Evolutionary conservation across 768 basidiomycete species (phyloP), one percentile per base, ranked within the genome.

Genomic region (Dictyophora rubrovolvata): DNA sequence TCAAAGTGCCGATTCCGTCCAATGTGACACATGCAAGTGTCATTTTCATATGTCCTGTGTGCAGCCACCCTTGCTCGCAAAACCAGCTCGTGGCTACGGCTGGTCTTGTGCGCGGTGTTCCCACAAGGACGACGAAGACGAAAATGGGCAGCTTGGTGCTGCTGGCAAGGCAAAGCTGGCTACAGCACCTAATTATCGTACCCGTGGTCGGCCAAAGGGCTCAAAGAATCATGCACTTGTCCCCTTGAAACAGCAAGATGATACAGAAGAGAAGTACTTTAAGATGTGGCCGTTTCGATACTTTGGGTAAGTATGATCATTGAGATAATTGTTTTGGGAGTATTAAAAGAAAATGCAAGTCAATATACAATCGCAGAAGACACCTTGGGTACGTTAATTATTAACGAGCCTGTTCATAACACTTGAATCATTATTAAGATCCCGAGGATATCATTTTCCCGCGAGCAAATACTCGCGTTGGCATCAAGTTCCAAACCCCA

Each of bases 21-120:
- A 85, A 68, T 95, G 92, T 74, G 89, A 90, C 69, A 79, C 86
- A 51, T 98, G 95, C 79, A 91, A 93, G 74, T 83, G 82, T 56
- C 89, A 85, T 73, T 98, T 93, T 74, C 95, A 98, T 71, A 95
- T 97, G 88, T 71, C 78, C 59, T 98, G 95, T 69, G 87, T 96
- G 55, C 87, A 90, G 63, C 95, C 95, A 21, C 95, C 95, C 2
- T 74, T 98, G 8, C 75, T 79, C 17, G 87, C 87, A 1, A 97
- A 97, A 70, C 95, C 95, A 14, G 91, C 93, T 21, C 83, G 92
- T 62, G 95, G 95, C 49, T 98, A 97, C 72, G 92, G 90, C 20
- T 98, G 95, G 95, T 92, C 93, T 10, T 98, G 95, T 66, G 89
- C 90, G 0, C 91, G 93, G 1, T 98, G 94, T 70, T 88, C 93